Base-by-base conservation (phyloP, 768 basidiomycete genomes). In the Neoboletus subvelutipes region DNA sequence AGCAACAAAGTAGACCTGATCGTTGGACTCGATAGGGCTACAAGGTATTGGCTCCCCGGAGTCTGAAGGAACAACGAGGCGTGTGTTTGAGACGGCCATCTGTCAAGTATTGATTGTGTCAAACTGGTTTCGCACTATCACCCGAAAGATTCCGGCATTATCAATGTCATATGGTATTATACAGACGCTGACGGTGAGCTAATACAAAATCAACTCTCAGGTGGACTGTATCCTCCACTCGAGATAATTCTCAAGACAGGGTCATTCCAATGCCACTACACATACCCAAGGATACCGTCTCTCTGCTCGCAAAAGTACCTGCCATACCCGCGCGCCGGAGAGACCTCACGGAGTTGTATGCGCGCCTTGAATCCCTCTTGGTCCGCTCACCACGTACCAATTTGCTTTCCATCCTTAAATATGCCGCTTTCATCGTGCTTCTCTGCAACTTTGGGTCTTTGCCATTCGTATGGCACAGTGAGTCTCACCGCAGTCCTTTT, bases 391-490 rank as follows among this genome's bases (percentile, higher is more conserved):
- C 60, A 4, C 58, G 45, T 37, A 10, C 24, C 24, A 58, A 36
- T 40, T n/a, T 56, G 8, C 45, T 58, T 31, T 40, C 62, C 20
- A 34, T 62, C 53, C 48, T 69, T 42, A 69, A 66, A 31, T 64
- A 62, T 40, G 33, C 36, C 7, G 47, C 43, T 20, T 68, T 24
- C n/a, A 2, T 84, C 20, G 53, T 89, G 0, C 71, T 89, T 47
- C 64, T 88, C n/a, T 40, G 84, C 20, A 88, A 90, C 57, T 56
- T 73, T 18, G 80, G 83, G 20, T 86, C 86, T 15, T 79, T 82
- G 66, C 88, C 88, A 1, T 65, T 87, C 22, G 75, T 75, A 29
- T 90, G 88, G 87, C 88, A 89, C 63, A 62, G 88, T 89, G 64
- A 66, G 87, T 80, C 11, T 22, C 41, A 18, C 10, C 4, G 5